Evolutionary conservation across 495 filamentous ascomycete species (phyloP), one percentile per base, ranked within the genome.

Genomic region (Penicillium chermesinum): DNA sequence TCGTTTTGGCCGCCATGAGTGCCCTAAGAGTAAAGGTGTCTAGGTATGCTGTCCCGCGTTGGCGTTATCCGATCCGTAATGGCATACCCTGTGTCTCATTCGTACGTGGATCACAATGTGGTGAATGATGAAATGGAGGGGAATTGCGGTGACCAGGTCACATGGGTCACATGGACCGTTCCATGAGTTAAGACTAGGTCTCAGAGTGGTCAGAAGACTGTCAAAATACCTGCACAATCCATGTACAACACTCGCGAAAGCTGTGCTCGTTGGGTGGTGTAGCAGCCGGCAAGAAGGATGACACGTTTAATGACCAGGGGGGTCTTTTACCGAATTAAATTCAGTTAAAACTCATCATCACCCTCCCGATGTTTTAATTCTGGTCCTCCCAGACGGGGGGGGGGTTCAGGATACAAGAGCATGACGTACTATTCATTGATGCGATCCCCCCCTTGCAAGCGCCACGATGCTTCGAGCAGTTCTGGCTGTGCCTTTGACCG

Each of bases 221-320:
- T 30, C 25, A 10, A 30, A 30, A 30, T 30, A 15, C 41, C 16
- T 30, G 41, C 18, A 25, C 41, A n/a, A 30, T 27, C 35, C 40
- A n/a, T 43, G 22, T 38, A 13, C 10, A 46, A 46, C 34, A 46
- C 49, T 16, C 17, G 49, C 9, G 49, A 52, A 38, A 52, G 49
- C 21, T 52, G 49, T 52, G 49, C 49, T 3, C 21, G 35, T 21
- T 52, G 49, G 49, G 46, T 52, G 49, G 41, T 52, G 25, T 52
- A 6, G 42, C 49, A n/a, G 9, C 18, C 0, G 49, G 49, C 33
- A 52, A 22, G 19, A 20, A 25, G 13, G 34, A 41, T 3, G 42
- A 41, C 15, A 32, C 32, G 14, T 52, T 46, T 34, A 17, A 46
- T 10, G 10, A 30, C 25, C 4, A 10, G 25, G 10, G 25, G 10